phyloP scores from a whole-genome alignment of 768 basidiomycete genomes.

The Russula earlei region DNA sequence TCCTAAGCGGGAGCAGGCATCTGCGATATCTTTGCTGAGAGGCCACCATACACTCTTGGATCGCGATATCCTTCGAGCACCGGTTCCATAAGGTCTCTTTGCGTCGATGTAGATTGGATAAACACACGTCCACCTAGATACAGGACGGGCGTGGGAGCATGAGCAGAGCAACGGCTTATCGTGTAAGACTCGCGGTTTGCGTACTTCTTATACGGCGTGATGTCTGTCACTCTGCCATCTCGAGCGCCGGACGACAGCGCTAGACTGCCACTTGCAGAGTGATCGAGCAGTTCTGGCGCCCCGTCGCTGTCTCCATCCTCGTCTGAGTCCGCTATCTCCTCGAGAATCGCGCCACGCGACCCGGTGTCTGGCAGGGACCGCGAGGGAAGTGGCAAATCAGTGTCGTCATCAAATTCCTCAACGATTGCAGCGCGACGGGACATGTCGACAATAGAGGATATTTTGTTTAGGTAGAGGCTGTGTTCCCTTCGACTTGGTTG shows the following conservation, averaged over 20 bases:
- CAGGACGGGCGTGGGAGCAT: neutral
- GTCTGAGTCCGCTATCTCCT: constrained; percentile 51
- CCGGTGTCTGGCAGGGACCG: constrained; percentile 58
- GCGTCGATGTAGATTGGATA: constrained; percentile 98
- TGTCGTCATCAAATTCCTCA: constrained; percentile 90
- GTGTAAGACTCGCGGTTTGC: constrained; percentile 24
- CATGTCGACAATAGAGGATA: constrained; percentile 46
- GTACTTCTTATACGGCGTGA: constrained; percentile 78
- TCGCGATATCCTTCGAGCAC: constrained; percentile 73
- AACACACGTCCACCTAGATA: constrained; percentile 80
- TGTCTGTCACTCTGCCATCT: constrained; percentile 44
- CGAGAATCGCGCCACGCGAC: constrained; percentile 62
- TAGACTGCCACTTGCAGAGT: constrained; percentile 48
- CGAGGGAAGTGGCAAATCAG: constrained; percentile 75
- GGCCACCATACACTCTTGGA: constrained; percentile 90
- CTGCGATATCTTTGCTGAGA: constrained; percentile 84
- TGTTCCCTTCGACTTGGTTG: neutral
- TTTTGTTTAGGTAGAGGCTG: neutral
- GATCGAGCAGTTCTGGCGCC: constrained; percentile 28
- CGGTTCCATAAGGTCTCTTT: constrained; percentile 77
- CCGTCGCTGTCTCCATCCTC: constrained; percentile 27
- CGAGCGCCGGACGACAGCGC: constrained; percentile 20
- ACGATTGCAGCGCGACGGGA: constrained; percentile 60
- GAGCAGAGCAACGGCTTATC: constrained; percentile 8
- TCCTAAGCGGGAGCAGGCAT: constrained; percentile 68